Evolutionary conservation across 345 rosid species (phyloP), one percentile per base, ranked within the genome.

Genomic region (Angophora floribunda): DNA sequence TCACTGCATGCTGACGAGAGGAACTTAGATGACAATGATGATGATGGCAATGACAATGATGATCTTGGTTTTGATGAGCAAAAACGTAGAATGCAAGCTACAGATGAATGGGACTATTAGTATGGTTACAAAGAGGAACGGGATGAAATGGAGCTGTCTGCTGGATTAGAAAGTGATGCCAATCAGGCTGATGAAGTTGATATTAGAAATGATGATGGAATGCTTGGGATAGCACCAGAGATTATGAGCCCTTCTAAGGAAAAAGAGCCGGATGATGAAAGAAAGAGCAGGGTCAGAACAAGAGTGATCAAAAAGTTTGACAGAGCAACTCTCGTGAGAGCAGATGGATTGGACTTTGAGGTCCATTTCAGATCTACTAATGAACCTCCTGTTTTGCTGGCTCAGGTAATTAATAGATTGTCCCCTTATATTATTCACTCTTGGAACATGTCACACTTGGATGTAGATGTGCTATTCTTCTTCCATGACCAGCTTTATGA

Each of bases 61-160:
- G 99, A 96, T 94, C 96, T 97, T 86, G 99, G 96, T 90, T 89
- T 93, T 90, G 98, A 97, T 93, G 98, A 93, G 55, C 91, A 93
- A 90, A 97, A 94, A 89, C 91, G 61, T 52, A 96, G 91, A 88
- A 89, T 87, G 63, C 96, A 91, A 90, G 92, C 90, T 32, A 90
- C 85, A 26, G 98, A 97, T 92, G 99, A 93, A 91, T 89, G 92
- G 94, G 97, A 97, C 85, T 96, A 97, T 87, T 98, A 95, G 85
- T 97, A 96, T 67, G 91, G 87, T 87, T 90, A 91, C 57, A 95
- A 93, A 55, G 97, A 89, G 89, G 96, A 92, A 88, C 89, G 51
- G 86, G 86, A 85, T 89, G 91, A 85, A 67, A 90, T 61, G 49
- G 89, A 87, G n/a, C 86, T 88, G 63, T 87, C 89, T 51, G 82